Evolutionary conservation across 805 yeast genomes (phyloP), one percentile per base, ranked within the genome.

Genomic region (Diddensiella caesifluorescens): DNA sequence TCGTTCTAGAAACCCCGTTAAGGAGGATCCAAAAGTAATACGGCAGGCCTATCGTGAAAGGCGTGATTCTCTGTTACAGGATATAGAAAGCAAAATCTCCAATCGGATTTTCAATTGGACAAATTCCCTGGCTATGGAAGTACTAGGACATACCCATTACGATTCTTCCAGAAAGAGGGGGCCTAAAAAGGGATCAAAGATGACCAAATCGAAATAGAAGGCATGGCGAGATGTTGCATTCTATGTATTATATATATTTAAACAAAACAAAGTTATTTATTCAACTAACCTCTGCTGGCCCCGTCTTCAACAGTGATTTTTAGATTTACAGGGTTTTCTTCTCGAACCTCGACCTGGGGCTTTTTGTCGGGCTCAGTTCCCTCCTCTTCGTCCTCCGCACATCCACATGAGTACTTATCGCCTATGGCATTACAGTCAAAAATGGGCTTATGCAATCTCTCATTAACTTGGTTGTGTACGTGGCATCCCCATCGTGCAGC

Each of bases 401-500:
- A 90, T 0, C 98, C 98, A 68, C 98, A 90, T 55, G 89, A 95
- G 62, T 92, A 92, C 62, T 86, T 92, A 52, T 87, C 96, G 41
- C 85, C 67, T 42, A 92, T 83, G 5, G 74, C 77, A 2, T 85
- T 71, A 60, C 99, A 92, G 60, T 92, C 97, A 60, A 87, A 92
- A 13, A 70, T 68, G 1, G 73, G 75, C 53, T 89, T 86, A 3
- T 69, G 70, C 33, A 89, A 68, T 39, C 81, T 67, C 41, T 75
- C 75, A 61, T 90, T 90, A 26, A 89, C 97, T 55, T 79, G 72
- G 60, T 90, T 89, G 64, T 89, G 97, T 3, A 89, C 70, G 55
- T 82, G 82, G 59, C 98, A 92, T 1, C 98, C 98, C 98, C 98
- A 92, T 50, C 85, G 65, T 0, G 95, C 87, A 1, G 98, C 97